These are phyloP conservation scores for Coriaria nepalensis DNA, from an alignment of 306 rosid species.

Conservation along the genomic window DNA sequence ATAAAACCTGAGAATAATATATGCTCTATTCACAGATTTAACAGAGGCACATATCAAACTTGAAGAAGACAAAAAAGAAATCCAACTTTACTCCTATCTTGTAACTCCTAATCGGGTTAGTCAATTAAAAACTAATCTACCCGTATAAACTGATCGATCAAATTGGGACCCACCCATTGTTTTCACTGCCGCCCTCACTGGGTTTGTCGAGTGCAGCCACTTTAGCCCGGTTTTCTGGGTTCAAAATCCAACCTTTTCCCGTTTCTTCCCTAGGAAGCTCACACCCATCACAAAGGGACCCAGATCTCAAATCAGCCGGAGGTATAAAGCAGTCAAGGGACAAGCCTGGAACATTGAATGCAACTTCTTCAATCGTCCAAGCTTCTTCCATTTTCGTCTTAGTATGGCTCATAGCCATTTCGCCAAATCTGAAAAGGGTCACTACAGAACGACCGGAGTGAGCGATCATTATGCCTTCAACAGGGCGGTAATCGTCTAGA, in stretches of 20 bases:
- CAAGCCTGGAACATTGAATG: slow-evolving; percentile 74
- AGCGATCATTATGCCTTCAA: slow-evolving; percentile 93
- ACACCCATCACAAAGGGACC: slow-evolving; percentile 48
- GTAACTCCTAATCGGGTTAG: slow-evolving; percentile 46
- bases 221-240: slow-evolving; percentile 45
- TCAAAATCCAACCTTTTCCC: slow-evolving; percentile 36
- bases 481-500: slow-evolving; percentile 80
- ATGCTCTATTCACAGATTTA: slow-evolving; percentile 85
- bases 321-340: slow-evolving; percentile 94
- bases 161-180: slow-evolving; percentile 26
- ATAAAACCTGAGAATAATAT: slow-evolving; percentile 53
- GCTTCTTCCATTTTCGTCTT: slow-evolving; percentile 96
- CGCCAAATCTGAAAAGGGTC: slow-evolving; percentile 85
- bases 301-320: slow-evolving; percentile 72
- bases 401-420: slow-evolving; percentile 93
- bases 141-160: slow-evolving; percentile 65
- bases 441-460: slow-evolving; percentile 89
- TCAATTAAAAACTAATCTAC: slow-evolving; percentile 43
- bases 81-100: slow-evolving; percentile 39
- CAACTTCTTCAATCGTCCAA: slow-evolving; percentile 95
- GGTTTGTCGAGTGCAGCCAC: slow-evolving; percentile 67
- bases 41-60: slow-evolving; percentile 54
- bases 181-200: slow-evolving; percentile 33
- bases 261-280: slow-evolving; percentile 68
- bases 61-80: slow-evolving; percentile 31